These are phyloP conservation scores for Diaporthe amygdali DNA, from an alignment of 2,329 filamentous ascomycete genomes.

Conservation along the genomic window DNA sequence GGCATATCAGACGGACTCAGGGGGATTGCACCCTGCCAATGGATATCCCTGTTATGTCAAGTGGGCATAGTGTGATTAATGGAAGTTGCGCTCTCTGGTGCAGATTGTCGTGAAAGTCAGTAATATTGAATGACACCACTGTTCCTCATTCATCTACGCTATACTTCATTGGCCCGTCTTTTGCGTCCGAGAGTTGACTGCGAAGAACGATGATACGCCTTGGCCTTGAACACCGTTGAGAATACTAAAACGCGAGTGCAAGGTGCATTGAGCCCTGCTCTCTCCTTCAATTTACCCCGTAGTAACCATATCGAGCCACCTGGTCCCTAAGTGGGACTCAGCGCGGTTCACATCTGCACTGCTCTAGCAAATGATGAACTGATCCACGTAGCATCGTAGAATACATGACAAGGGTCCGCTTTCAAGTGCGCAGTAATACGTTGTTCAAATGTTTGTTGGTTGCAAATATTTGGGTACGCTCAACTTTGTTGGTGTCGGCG, in stretches of 20 bases:
- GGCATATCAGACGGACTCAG: constrained; percentile 10
- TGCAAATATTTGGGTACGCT: background rate
- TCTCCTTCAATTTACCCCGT: background rate
- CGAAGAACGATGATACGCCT: too few relatives aligned
- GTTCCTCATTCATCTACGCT: too few relatives aligned
- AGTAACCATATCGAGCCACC: background rate
- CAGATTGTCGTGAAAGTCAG: background rate
- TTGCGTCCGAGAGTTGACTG: background rate
- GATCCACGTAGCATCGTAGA: too few relatives aligned
- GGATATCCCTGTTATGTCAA: constrained; percentile 1
- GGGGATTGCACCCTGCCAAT: background rate
- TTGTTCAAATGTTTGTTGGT: background rate
- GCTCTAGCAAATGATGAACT: too few relatives aligned
- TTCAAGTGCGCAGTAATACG: background rate
- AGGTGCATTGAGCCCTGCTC: background rate
- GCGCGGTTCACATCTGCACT: background rate
- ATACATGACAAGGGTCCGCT: background rate
- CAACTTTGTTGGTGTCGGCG: background rate
- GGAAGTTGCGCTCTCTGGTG: background rate
- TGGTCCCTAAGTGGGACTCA: background rate
- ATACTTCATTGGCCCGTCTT: background rate
- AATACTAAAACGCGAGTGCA: background rate
- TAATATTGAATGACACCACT: too few relatives aligned
- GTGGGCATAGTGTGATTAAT: background rate
- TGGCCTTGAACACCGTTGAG: background rate